Base-by-base conservation (phyloP, 495 filamentous ascomycete genomes). In the Alectoria sarmentosa region DNA sequence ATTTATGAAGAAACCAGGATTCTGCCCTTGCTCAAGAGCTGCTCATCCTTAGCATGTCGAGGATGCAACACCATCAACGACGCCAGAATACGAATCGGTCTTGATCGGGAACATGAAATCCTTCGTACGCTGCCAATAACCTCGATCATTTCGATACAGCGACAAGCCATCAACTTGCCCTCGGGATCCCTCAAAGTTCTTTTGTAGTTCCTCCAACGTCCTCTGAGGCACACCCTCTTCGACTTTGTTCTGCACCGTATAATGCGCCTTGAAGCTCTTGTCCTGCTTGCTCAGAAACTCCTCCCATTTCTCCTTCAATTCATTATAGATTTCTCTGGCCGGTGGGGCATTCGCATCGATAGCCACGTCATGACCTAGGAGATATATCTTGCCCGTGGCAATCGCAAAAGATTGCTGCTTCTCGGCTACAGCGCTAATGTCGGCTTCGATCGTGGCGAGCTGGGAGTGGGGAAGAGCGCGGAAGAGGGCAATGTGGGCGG, bases 231-330 rank as follows among this genome's bases (percentile, higher is more conserved):
- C 61, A 17, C 66, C 69, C 37, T 67, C 62, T 37, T 73, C 70
- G 11, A 73, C 72, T 58, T 73, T 73, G 57, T 75, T 73, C 67
- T 70, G 69, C 4, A 75, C 57, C 17, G 72, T 75, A 58, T 74
- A 75, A 41, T 74, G 70, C 23, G 63, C 58, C 34, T 62, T 32
- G 34, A 67, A 70, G 36, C 66, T 67, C 54, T 54, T 54, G 56
- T 75, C 73, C 65, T 75, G 73, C 49, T 70, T 65, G 59, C 73
- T 75, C 62, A 75, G 61, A 5, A 62, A 74, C 0, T n/a, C 52
- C 9, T 49, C 32, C 73, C 73, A 75, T 44, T 60, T 59, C 46
- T 61, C 58, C 58, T 67, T 65, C 60, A 75, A 61, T 9, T 37
- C 41, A 9, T 39, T 15, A 39, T 66, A 69, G 9, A 73, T 58